Evolutionary conservation across 352 stramenopile species (phyloP).

Genomic region (Globisporangium echinulatum): DNA sequence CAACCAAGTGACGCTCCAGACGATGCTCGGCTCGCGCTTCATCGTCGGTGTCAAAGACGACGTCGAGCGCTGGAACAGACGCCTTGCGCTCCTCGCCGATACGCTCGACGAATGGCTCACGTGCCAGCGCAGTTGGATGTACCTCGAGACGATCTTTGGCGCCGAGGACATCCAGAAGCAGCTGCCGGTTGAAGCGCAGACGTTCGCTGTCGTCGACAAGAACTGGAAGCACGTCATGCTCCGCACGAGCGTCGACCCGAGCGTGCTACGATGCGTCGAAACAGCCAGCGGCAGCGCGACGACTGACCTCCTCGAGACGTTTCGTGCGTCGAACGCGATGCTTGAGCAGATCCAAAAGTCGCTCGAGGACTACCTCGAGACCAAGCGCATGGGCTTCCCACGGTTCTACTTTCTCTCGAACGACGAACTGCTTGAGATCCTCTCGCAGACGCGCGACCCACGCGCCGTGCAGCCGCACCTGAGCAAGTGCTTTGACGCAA

Average conservation of each 20-base stretch:
- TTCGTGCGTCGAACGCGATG: constrained; percentile 76
- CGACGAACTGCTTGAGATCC: constrained; percentile 88
- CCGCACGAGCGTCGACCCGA: constrained; percentile 65
- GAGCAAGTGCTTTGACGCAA: constrained; percentile 90
- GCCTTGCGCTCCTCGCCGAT: constrained; percentile 75
- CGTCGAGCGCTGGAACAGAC: constrained; percentile 88
- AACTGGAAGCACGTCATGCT: constrained; percentile 85
- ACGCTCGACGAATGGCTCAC: constrained; percentile 83
- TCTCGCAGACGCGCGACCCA: constrained; percentile 87
- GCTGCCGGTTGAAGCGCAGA: constrained; percentile 77
- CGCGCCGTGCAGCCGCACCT: constrained; percentile 88
- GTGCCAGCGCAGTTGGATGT: constrained; percentile 86
- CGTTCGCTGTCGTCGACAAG: constrained; percentile 81
- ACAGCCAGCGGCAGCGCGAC: constrained; percentile 19
- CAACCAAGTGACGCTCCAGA: constrained; percentile 89
- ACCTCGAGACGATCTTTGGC: constrained; percentile 86
- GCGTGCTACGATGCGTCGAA: constrained; percentile 74
- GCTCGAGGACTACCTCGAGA: constrained; percentile 90
- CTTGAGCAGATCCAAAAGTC: constrained; percentile 91
- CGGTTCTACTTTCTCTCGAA: constrained; percentile 92
- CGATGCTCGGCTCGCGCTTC: constrained; percentile 90
- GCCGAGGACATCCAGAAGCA: constrained; percentile 88
- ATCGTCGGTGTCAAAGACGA: constrained; percentile 89
- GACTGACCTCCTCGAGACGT: constrained; percentile 69
- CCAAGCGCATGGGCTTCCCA: constrained; percentile 89